These are phyloP conservation scores for Apiospora saccharicola DNA, from an alignment of 2,329 filamentous ascomycete genomes.

Conservation along the genomic window DNA sequence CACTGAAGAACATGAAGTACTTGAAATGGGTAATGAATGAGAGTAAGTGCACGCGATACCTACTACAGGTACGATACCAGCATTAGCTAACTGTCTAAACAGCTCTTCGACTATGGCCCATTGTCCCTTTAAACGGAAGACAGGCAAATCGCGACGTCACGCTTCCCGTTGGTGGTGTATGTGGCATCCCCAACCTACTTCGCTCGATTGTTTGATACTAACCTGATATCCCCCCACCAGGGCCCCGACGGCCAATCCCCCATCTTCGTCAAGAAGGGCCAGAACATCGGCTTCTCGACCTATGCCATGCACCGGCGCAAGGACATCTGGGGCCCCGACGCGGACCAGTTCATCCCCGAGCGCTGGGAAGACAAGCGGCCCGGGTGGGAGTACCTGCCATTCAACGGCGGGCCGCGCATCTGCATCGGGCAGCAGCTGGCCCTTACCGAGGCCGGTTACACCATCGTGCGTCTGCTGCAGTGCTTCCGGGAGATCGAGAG, in stretches of 20 bases:
- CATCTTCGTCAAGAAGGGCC: conserved; percentile 30
- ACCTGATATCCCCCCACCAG: background rate
- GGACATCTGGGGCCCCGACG: conserved; percentile 35
- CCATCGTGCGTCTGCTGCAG: conserved; percentile 24
- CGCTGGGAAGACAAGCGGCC: conserved; percentile 46
- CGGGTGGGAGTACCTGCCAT: conserved; percentile 60
- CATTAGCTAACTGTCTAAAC: background rate
- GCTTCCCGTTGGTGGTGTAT: conserved; percentile 44
- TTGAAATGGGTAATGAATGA: conserved; percentile 65
- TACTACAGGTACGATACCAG: background rate
- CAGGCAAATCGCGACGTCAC: conserved; percentile 49
- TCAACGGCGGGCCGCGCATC: conserved; percentile 62
- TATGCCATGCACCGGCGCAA: conserved; percentile 30
- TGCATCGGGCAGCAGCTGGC: conserved; percentile 67
- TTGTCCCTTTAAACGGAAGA: conserved; percentile 53
- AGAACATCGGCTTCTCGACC: conserved; percentile 28
- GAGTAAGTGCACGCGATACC: conserved; percentile 22
- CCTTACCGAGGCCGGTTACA: conserved; percentile 61
- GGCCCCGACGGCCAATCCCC: conserved; percentile 30
- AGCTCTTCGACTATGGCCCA: conserved; percentile 53
- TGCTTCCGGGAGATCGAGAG: conserved; percentile 23
- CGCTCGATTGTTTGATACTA: background rate
- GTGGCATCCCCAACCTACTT: too few relatives aligned
- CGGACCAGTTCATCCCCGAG: conserved; percentile 33
- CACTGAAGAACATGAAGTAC: conserved; percentile 65